Conservation (phyloP, 2,329 filamentous ascomycete species). For the Nemania abortiva region DNA sequence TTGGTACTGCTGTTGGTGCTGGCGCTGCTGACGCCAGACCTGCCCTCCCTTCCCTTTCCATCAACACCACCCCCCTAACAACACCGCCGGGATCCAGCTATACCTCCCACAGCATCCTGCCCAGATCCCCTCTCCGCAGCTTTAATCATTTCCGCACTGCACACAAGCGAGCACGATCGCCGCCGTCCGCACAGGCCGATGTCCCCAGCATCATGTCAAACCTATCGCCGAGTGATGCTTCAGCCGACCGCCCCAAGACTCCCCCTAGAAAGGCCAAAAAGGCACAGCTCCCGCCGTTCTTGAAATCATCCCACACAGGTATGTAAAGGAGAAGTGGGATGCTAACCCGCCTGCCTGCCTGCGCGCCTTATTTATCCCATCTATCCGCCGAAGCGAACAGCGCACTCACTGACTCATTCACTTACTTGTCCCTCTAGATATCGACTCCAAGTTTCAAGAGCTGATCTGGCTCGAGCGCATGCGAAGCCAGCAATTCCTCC, state of each 20-base stretch:
- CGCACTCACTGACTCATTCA: too few species aligned
- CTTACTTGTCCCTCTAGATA: conserved; percentile 54
- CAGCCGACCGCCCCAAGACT: conserved; percentile 43
- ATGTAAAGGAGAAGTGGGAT: conserved; percentile 43
- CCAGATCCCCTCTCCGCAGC: conserved; percentile 57
- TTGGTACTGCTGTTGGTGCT: not conserved
- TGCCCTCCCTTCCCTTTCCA: conserved; percentile 47
- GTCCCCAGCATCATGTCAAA: conserved; percentile 46
- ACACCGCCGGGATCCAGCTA: conserved; percentile 46
- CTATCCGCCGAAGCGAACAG: conserved; percentile 7
- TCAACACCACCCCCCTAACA: conserved; percentile 38
- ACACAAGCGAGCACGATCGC: conserved; percentile 62
- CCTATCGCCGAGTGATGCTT: conserved; percentile 54
- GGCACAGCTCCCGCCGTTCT: conserved; percentile 62
- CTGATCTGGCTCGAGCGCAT: conserved; percentile 66
- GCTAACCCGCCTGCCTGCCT: not conserved
- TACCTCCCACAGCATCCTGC: conserved; percentile 35
- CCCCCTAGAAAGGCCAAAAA: conserved; percentile 40
- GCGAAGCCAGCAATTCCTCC: conserved; percentile 57
- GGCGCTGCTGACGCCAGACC: conserved; percentile 29
- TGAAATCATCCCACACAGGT: conserved; percentile 63
- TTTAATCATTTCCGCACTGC: conserved; percentile 59
- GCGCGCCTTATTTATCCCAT: too few species aligned
- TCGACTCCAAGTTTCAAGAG: conserved; percentile 65
- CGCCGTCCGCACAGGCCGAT: conserved; percentile 45